Evolutionary conservation across 2,329 filamentous ascomycete genomes (phyloP), one percentile per base, ranked within the genome.

Genomic region (Sarocladium kiliense): DNA sequence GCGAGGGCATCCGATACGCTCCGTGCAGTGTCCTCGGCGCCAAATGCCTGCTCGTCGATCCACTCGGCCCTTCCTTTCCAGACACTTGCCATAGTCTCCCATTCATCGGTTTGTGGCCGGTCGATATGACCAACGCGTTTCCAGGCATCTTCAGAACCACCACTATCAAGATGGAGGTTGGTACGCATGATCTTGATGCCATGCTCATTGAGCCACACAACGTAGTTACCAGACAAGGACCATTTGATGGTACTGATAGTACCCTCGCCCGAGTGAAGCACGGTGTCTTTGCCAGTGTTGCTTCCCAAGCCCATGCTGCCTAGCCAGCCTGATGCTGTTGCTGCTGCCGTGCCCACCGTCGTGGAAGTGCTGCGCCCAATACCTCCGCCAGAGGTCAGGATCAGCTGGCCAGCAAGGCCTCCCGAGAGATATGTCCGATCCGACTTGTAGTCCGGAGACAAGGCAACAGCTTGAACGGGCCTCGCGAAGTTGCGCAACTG

Each of bases 111-210:
- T 63, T 91, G 89, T 2, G 94, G 94, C 42, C 91, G 84, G 66
- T 96, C 91, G 58, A 96, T 87, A 66, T 97, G 93, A 23, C 90
- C 92, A 59, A 99, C 90, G 10, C 93, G 82, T 70, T 94, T 96
- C 95, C 95, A 99, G 2, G 92, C 90, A 60, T 88, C 86, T 16
- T 97, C 92, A 1, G 80, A 75, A 64, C 96, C 88, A 12, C 80
- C 79, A 59, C 77, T 85, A 5, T 95, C 90, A 4, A 97, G 78
- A 62, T 92, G 84, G 19, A 95, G 67, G 66, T 94, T 90, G 3
- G 91, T 91, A 36, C 94, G 84, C 92, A 97, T 97, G 58, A 99
- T 94, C 69, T 97, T 97, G 67, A 97, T 95, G 3, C 94, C 94
- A 64, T 95, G 88, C 70, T 99, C 94, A 65, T 97, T 99, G 39